Percentiles rank a stretch among this genome's conserved stretches.
These are phyloP conservation scores for Yarrowia bubula DNA, from an alignment of 805 yeast genomes.

Conservation along the genomic window DNA sequence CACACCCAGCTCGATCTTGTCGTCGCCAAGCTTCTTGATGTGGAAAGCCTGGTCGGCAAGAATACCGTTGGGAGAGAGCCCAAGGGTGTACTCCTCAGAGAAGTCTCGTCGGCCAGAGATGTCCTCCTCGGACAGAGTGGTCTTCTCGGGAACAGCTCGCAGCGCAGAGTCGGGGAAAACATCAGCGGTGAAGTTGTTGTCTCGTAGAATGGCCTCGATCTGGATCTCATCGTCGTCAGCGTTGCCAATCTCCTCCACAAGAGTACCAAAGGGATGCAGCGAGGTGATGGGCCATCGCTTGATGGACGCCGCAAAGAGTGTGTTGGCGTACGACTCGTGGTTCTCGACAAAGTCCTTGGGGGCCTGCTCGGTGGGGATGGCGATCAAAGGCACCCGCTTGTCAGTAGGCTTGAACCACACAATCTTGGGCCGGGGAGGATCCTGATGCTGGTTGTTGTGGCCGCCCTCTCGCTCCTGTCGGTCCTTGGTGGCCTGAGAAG, in stretches of 20 bases:
- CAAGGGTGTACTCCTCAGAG: conserved; percentile 56
- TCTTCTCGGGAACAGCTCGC: conserved; percentile 29
- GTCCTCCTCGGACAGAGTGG: conserved; percentile 31
- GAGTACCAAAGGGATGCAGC: conserved; percentile 94
- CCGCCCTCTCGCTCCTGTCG: conserved; percentile 44
- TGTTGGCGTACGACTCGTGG: conserved; percentile 76
- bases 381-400: conserved; percentile 94
- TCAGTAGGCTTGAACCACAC: conserved; percentile 99
- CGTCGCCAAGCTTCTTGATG: conserved; percentile 59
- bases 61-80: conserved; percentile 57
- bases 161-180: conserved; percentile 44
- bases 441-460: conserved; percentile 37
- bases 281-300: conserved; percentile 99
- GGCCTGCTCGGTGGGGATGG: conserved; percentile 97
- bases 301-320: conserved; percentile 87
- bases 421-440: conserved; percentile 68
- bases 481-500: conserved; percentile 86
- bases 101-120: conserved; percentile 52
- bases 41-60: conserved; percentile 79
- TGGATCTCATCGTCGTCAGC: conserved; percentile 76
- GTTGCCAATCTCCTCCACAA: conserved; percentile 81
- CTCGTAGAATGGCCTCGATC: conserved; percentile 84
- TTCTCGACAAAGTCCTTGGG: conserved; percentile 93
- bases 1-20: conserved; percentile 75
- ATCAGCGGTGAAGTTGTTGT: conserved; percentile 45